Percentiles rank a stretch among this genome's conserved stretches.
phyloP scores from a whole-genome alignment of 768 basidiomycete genomes.

The Amanita pallidorosea region DNA sequence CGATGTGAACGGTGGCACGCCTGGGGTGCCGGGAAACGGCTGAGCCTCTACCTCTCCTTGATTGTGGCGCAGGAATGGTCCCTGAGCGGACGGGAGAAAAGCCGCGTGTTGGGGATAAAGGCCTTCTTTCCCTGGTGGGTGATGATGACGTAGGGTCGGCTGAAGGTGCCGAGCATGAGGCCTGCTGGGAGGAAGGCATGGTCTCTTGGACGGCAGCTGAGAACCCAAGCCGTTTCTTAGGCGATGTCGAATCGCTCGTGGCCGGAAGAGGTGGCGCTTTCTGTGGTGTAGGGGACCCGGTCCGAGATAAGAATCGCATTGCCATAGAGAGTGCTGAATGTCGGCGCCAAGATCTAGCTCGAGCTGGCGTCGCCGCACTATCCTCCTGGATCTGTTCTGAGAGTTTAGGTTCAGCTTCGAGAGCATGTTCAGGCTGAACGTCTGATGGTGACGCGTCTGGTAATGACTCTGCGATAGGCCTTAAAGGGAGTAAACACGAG shows the following conservation, averaged over 20 bases:
- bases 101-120: not conserved
- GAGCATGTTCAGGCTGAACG: not conserved
- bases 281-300: slow-evolving; percentile 3
- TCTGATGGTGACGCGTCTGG: not conserved
- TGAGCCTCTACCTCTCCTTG: not conserved
- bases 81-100: not conserved
- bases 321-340: slow-evolving; percentile 1
- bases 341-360: not conserved
- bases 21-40: not conserved
- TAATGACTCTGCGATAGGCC: slow-evolving; percentile 1
- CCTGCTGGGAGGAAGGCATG: not conserved
- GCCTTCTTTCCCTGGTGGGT: not conserved
- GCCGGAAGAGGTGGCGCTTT: not conserved
- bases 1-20: slow-evolving; percentile 4
- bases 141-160: not conserved
- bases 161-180: not conserved
- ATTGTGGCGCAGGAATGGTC: not conserved
- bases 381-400: not conserved
- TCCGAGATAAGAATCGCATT: slow-evolving; percentile 4
- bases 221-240: not conserved
- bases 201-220: not conserved
- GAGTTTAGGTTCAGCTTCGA: not conserved
- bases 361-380: not conserved
- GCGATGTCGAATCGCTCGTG: not conserved
- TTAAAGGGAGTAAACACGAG: slow-evolving; percentile 4